phyloP scores from a whole-genome alignment of 371 early-diverging fungal genomes.

The Dentiscutata heterogama region DNA sequence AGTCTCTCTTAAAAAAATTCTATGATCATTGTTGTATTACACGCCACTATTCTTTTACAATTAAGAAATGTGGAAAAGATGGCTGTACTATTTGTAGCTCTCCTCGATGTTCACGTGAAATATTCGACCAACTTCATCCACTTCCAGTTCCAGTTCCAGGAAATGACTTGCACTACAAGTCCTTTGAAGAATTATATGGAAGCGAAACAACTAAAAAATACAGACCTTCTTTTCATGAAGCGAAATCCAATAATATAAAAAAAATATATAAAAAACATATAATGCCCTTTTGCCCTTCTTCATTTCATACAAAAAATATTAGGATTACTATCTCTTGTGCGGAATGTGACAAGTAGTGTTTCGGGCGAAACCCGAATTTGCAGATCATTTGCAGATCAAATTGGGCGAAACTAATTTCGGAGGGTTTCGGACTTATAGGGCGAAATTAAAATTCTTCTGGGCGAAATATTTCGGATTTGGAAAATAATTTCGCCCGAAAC shows the following conservation, averaged over 20 bases:
- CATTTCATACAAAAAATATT: neutral
- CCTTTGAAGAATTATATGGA: neutral
- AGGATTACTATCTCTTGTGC: neutral
- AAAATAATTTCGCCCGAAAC: too few species aligned
- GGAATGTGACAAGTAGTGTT: neutral
- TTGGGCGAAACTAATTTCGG: too few species aligned
- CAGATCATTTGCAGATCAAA: too few species aligned
- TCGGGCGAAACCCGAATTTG: too few species aligned
- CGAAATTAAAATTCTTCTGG: too few species aligned
- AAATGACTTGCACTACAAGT: neutral
- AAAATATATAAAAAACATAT: neutral
- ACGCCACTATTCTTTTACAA: neutral
- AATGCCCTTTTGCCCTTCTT: neutral
- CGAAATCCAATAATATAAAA: neutral
- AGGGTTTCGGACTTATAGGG: too few species aligned
- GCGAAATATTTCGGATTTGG: too few species aligned
- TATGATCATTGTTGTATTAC: neutral
- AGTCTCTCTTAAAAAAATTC: neutral
- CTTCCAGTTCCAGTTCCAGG: neutral
- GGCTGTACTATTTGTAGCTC: neutral
- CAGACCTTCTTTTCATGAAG: neutral
- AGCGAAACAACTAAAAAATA: neutral
- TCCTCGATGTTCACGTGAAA: neutral
- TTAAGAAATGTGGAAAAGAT: neutral
- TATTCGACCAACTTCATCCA: neutral